Conservation (phyloP, 2,329 filamentous ascomycete genomes). For the Apiospora aurea region DNA sequence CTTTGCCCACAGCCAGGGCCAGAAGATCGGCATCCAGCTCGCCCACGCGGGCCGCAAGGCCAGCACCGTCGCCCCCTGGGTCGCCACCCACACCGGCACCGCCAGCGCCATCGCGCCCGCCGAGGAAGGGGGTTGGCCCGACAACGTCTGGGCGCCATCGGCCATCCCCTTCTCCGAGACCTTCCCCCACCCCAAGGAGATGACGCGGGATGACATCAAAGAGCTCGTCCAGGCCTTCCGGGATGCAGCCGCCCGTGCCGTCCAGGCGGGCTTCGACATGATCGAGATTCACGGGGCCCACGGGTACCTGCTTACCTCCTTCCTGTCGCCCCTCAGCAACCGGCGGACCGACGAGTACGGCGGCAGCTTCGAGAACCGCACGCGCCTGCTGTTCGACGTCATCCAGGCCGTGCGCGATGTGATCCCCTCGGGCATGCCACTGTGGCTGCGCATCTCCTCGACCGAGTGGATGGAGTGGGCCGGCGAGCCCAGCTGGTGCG, state of each 20-base stretch:
- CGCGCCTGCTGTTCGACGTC: constrained; percentile 71
- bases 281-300: constrained; percentile 81
- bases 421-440: constrained; percentile 69
- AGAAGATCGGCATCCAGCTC: constrained; percentile 74
- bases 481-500: constrained; percentile 64
- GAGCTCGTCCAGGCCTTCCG: constrained; percentile 28
- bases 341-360: constrained; percentile 72
- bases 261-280: constrained; percentile 31
- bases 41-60: constrained; percentile 65
- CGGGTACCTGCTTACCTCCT: constrained; percentile 76
- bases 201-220: constrained; percentile 36
- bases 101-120: constrained; percentile 65
- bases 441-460: constrained; percentile 72
- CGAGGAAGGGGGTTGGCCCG: constrained; percentile 57
- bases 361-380: constrained; percentile 75
- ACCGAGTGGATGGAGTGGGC: constrained; percentile 76
- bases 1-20: constrained; percentile 58
- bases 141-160: constrained; percentile 58
- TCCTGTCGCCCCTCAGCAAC: constrained; percentile 75
- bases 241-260: constrained; percentile 32
- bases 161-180: constrained; percentile 25
- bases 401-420: constrained; percentile 66
- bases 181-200: constrained; percentile 30
- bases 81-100: constrained; percentile 65
- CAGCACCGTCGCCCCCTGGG: constrained; percentile 45